These are phyloP conservation scores for Dryas drummondii DNA, from an alignment of 306 rosid species.

Conservation along the genomic window DNA sequence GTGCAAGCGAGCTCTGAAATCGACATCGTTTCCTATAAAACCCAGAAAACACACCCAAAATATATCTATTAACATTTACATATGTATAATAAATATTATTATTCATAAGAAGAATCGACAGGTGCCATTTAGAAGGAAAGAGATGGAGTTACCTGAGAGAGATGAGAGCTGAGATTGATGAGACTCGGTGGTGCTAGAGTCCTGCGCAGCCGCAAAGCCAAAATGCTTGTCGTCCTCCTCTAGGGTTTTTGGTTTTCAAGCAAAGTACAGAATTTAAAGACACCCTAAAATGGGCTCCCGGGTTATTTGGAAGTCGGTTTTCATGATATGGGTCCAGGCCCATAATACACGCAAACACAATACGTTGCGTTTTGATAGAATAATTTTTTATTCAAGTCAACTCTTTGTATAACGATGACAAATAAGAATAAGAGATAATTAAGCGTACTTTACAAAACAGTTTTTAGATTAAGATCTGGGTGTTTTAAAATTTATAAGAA, in stretches of 20 bases:
- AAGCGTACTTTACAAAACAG: too few species aligned
- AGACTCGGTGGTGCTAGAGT: neutral
- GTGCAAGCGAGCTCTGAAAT: slow-evolving; percentile 56
- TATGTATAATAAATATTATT: neutral
- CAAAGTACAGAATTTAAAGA: neutral
- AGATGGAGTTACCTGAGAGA: slow-evolving; percentile 2
- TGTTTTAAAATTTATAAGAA: too few species aligned
- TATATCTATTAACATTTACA: neutral
- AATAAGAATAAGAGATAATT: too few species aligned
- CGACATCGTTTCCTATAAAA: slow-evolving; percentile 43
- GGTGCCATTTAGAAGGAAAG: neutral
- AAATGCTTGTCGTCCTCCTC: neutral
- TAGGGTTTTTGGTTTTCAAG: slow-evolving; percentile 16
- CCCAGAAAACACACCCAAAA: neutral
- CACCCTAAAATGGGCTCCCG: neutral
- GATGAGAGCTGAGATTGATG: slow-evolving; percentile 9
- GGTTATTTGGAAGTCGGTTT: neutral
- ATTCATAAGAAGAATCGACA: neutral
- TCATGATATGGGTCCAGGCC: too few species aligned
- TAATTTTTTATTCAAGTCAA: too few species aligned
- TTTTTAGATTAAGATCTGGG: too few species aligned
- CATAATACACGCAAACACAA: too few species aligned
- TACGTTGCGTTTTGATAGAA: too few species aligned
- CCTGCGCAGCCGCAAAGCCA: slow-evolving; percentile 15
- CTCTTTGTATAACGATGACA: too few species aligned